These are phyloP conservation scores for Albifimbria verrucaria DNA, from an alignment of 2,329 filamentous ascomycete genomes.

Conservation along the genomic window DNA sequence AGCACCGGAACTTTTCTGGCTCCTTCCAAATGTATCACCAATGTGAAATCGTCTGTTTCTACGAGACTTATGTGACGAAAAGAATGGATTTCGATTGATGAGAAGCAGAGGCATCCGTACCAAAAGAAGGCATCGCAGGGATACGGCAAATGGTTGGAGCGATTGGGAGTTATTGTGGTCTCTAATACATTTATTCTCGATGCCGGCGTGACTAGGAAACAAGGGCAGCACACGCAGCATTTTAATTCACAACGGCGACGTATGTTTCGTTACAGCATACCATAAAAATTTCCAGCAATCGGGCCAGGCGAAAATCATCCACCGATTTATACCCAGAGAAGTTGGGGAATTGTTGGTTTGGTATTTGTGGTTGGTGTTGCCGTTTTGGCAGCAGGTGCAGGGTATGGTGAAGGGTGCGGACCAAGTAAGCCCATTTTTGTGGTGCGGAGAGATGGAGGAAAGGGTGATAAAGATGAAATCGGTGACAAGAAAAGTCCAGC, in stretches of 20 bases:
- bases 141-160: background rate
- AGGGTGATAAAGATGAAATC: too few relatives aligned
- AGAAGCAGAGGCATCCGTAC: too few relatives aligned
- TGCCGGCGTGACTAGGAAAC: background rate
- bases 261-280: constrained; percentile 5
- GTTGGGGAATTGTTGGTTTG: background rate
- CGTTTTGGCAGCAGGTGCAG: background rate
- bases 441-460: background rate
- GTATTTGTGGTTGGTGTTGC: background rate
- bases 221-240: background rate
- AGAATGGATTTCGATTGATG: too few relatives aligned
- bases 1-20: too few relatives aligned
- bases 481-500: background rate
- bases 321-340: too few relatives aligned
- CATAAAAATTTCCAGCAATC: constrained; percentile 4
- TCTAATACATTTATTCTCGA: background rate
- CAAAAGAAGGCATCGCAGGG: background rate
- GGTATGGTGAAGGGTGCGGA: too few relatives aligned
- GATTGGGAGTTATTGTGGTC: background rate
- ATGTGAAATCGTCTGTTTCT: too few relatives aligned
- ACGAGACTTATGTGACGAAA: too few relatives aligned
- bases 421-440: background rate
- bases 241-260: background rate
- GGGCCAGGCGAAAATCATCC: too few relatives aligned
- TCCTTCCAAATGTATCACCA: too few relatives aligned